Evolutionary conservation across 1,284 basidiomycete genomes (phyloP).

Genomic region (Pascua sp.): DNA sequence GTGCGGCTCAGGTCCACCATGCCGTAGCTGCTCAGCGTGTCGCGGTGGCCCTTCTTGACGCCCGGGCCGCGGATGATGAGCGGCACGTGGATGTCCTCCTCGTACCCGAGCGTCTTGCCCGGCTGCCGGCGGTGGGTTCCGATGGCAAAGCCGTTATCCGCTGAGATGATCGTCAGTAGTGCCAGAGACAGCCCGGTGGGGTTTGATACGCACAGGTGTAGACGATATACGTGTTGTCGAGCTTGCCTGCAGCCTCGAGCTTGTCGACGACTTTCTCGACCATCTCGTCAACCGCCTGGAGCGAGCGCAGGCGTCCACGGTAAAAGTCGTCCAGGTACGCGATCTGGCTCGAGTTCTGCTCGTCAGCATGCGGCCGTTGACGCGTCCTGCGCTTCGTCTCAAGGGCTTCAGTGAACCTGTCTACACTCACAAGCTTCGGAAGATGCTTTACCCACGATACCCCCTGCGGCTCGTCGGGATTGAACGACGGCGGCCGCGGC

Average conservation of each 20-base stretch:
- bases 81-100: constrained; percentile 40
- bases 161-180: constrained; percentile 5
- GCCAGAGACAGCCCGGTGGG: neutral
- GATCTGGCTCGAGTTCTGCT: constrained; percentile 27
- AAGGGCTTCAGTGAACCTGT: too few relatives aligned
- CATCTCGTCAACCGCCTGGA: constrained; percentile 40
- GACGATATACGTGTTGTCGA: constrained; percentile 42
- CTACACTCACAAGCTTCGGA: constrained; percentile 16
- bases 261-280: constrained; percentile 33
- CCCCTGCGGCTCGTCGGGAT: constrained; percentile 30
- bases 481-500: constrained; percentile 22
- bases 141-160: constrained; percentile 42
- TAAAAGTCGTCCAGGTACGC: constrained; percentile 44
- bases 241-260: constrained; percentile 27
- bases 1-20: constrained; percentile 39
- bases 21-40: constrained; percentile 24
- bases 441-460: constrained; percentile 36
- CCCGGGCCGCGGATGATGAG: constrained; percentile 35
- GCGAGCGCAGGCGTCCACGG: constrained; percentile 28
- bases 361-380: too few relatives aligned
- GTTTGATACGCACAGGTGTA: constrained; percentile 23
- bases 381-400: too few relatives aligned
- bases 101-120: constrained; percentile 40
- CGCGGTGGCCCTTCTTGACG: constrained; percentile 20
- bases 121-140: constrained; percentile 39